phyloP scores from a whole-genome alignment of 352 stramenopile genomes.

The Phytopythium sindhum region DNA sequence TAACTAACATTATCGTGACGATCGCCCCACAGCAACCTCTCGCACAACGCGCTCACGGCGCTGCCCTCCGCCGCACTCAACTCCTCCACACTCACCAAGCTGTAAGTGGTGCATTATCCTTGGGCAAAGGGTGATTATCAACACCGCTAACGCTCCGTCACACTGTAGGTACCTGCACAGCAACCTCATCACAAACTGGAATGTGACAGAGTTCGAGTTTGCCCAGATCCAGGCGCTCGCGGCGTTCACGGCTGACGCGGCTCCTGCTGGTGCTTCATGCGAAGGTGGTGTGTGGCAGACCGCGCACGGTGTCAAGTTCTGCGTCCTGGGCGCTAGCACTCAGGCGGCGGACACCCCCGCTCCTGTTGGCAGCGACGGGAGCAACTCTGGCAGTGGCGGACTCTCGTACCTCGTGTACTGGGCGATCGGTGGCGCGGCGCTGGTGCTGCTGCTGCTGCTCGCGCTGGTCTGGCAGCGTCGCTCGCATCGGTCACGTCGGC shows the following conservation, averaged over 20 bases:
- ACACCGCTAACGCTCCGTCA: not conserved
- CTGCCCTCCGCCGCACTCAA: constrained; percentile 26
- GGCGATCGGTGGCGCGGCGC: constrained; percentile 28
- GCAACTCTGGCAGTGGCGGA: constrained; percentile 10
- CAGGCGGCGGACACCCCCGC: constrained; percentile 10
- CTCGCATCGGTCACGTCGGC: constrained; percentile 19
- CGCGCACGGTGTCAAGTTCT: constrained; percentile 31
- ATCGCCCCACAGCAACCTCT: constrained; percentile 22
- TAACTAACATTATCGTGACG: not conserved
- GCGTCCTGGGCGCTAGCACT: constrained; percentile 26
- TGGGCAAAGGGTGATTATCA: not conserved
- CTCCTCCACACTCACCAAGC: constrained; percentile 19
- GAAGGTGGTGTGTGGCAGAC: constrained; percentile 25
- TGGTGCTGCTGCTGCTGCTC: constrained; percentile 31
- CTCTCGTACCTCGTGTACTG: constrained; percentile 23
- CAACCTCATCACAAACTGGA: constrained; percentile 37
- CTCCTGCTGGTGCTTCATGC: constrained; percentile 19
- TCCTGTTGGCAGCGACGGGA: constrained; percentile 15
- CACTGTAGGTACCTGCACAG: constrained; percentile 18
- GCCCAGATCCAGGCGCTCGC: constrained; percentile 21
- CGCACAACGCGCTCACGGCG: constrained; percentile 30
- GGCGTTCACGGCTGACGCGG: constrained; percentile 27
- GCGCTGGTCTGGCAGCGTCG: constrained; percentile 28
- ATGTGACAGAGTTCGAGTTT: constrained; percentile 29
- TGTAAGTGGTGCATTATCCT: constrained; percentile 10